Evolutionary conservation across 2,329 filamentous ascomycete genomes (phyloP).

Genomic region (Aspergillus oerlinghausenensis): DNA sequence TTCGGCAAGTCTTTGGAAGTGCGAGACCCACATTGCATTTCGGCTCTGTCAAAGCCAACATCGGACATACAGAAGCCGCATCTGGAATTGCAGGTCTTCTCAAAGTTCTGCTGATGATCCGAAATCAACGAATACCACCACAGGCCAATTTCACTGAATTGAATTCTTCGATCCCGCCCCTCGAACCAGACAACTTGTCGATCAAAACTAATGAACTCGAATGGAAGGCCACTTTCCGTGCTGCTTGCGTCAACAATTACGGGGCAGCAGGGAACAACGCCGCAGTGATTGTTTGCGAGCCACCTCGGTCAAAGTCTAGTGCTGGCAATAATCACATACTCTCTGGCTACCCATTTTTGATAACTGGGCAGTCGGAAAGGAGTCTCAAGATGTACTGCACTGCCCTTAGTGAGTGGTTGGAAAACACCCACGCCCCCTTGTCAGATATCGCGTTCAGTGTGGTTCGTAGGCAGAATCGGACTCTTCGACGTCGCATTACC

Average conservation of each 20-base stretch:
- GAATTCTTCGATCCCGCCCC: not conserved
- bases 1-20: conserved; percentile 1
- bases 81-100: conserved; percentile 22
- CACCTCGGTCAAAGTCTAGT: not conserved
- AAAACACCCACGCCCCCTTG: not conserved
- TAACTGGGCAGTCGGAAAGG: not conserved
- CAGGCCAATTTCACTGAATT: conserved; percentile 4
- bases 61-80: conserved; percentile 26
- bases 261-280: conserved; percentile 7
- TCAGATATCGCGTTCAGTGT: not conserved
- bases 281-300: not conserved
- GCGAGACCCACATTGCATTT: conserved; percentile 1
- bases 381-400: not conserved
- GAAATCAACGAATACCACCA: not conserved
- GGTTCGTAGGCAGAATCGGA: not conserved
- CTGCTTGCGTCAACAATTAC: conserved; percentile 6
- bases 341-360: not conserved
- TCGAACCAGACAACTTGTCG: not conserved
- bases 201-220: not conserved
- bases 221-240: not conserved
- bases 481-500: not conserved
- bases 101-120: conserved; percentile 17
- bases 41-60: conserved; percentile 22
- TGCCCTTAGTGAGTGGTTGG: not conserved
- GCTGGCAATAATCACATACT: not conserved